Base-by-base conservation (phyloP, 805 yeast genomes). In the Saturnispora kantuleensis region DNA sequence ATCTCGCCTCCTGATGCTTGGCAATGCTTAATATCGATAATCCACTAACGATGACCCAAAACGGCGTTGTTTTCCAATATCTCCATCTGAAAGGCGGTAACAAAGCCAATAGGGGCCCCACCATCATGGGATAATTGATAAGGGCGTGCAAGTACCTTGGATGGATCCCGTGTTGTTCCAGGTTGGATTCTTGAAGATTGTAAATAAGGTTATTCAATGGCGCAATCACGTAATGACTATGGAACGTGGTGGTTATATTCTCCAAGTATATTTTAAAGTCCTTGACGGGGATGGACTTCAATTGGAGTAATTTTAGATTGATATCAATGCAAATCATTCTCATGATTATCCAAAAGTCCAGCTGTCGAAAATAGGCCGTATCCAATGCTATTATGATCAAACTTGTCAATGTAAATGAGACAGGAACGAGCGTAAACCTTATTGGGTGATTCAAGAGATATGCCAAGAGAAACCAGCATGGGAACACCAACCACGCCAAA, bases 1-100 rank as follows among this genome's bases (percentile, higher is more conserved):
- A 93, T 43, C 99, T 68, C n/a, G 87, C 68, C 58, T 93, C 99
- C 60, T 93, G 99, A 60, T 93, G 99, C 12, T 94, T 95, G 17
- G 87, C 71, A 0, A 77, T 2, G 0, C 97, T 86, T 26, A 93
- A 66, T 3, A 76, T 44, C 0, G 68, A 4, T 1, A 85, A 26
- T 0, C 88, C 94, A 4, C 95, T 77, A 2, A 75, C 45, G 0
- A 81, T 66, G 1, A 89, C 62, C 33, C 79, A 62, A 49, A 77
- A 73, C 1, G 89, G 79, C 2, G 81, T 65, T 1, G 83, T 71
- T 26, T 52, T 63, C 52, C 68, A 56, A 54, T 76, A 69, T 10
- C 57, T 62, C 38, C 60, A 62, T 6, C 64, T 56, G 44, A 64
- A 69, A 13, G 71, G 63, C 39, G 76, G 60, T 21, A 73, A 64